phyloP scores from a whole-genome alignment of 2,329 filamentous ascomycete genomes.

The Exophiala lecanii-corni region DNA sequence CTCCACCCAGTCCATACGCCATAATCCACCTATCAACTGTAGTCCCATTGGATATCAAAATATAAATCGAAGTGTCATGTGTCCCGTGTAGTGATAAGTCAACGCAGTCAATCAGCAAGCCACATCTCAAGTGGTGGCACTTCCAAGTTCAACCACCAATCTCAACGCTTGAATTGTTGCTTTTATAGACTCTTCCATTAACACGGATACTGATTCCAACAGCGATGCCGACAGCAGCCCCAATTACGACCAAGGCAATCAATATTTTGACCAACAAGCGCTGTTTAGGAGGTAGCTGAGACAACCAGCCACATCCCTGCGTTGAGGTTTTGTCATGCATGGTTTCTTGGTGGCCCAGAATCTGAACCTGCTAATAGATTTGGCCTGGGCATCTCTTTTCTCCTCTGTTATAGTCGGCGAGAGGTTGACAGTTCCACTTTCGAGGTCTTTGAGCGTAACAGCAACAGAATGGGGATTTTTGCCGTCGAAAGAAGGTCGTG shows the following conservation, averaged over 20 bases:
- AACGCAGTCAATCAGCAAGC: too few species aligned
- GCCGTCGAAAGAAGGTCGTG: conserved; percentile 30
- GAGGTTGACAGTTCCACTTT: conserved; percentile 28
- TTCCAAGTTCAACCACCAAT: conserved; percentile 22
- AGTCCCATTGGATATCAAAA: too few species aligned
- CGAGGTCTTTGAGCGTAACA: conserved; percentile 31
- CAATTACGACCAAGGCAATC: conserved; percentile 40
- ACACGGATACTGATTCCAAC: conserved; percentile 42
- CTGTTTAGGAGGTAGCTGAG: conserved; percentile 33
- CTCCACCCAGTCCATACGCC: too few species aligned
- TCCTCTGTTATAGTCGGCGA: conserved; percentile 23
- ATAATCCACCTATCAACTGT: too few species aligned
- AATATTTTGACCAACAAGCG: conserved; percentile 36
- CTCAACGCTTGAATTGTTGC: conserved; percentile 29
- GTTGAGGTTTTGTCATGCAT: conserved; percentile 30
- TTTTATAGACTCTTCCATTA: conserved; percentile 42
- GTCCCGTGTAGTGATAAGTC: too few species aligned
- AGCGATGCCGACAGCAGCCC: conserved; percentile 42
- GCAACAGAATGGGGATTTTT: conserved; percentile 16
- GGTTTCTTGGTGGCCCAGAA: conserved; percentile 28
- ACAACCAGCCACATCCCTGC: conserved; percentile 33
- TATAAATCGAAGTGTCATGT: too few species aligned
- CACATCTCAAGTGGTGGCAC: too few species aligned
- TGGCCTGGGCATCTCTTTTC: conserved; percentile 20
- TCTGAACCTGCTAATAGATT: conserved; percentile 8